Evolutionary conservation across 345 rosid genomes (phyloP).

Genomic region (Euphorbia pulcherrima): DNA sequence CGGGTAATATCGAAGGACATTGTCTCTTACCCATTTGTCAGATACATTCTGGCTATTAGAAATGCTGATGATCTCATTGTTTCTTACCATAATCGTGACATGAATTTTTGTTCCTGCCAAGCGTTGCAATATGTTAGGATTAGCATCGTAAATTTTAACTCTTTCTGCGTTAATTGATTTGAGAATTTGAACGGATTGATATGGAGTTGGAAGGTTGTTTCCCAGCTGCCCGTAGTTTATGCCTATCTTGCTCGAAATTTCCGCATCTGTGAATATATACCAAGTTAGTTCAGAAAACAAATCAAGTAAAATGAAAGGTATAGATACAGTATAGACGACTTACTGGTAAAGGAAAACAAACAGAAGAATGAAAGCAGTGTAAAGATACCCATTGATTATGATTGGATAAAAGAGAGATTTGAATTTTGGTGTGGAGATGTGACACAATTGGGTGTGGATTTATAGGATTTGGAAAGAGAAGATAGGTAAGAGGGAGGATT

Average conservation of each 20-base stretch:
- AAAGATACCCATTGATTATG: not conserved
- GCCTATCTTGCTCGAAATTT: slow-evolving; percentile 31
- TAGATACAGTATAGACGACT: not conserved
- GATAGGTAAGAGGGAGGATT: slow-evolving; percentile 13
- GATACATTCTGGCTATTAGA: slow-evolving; percentile 42
- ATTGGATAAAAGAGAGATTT: not conserved
- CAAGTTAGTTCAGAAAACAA: not conserved
- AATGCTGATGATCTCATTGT: slow-evolving; percentile 44
- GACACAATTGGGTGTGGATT: slow-evolving; percentile 1
- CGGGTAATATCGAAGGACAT: slow-evolving; percentile 50
- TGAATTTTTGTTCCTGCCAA: slow-evolving; percentile 46
- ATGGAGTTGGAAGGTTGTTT: slow-evolving; percentile 56
- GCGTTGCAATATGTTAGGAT: slow-evolving; percentile 48
- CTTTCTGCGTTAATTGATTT: slow-evolving; percentile 43
- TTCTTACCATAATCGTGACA: slow-evolving; percentile 64
- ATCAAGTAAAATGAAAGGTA: not conserved
- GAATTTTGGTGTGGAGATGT: not conserved
- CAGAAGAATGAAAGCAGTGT: slow-evolving; percentile 16
- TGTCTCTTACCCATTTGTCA: slow-evolving; percentile 43
- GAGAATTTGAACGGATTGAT: slow-evolving; percentile 43
- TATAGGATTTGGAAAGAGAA: slow-evolving; percentile 9
- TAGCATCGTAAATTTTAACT: slow-evolving; percentile 58
- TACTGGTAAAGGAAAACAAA: slow-evolving; percentile 23
- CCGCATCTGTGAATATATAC: slow-evolving; percentile 34
- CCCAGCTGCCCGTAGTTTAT: slow-evolving; percentile 49